Conservation (phyloP, 164 flowering plant genomes). For the Magnolia officinalis region DNA sequence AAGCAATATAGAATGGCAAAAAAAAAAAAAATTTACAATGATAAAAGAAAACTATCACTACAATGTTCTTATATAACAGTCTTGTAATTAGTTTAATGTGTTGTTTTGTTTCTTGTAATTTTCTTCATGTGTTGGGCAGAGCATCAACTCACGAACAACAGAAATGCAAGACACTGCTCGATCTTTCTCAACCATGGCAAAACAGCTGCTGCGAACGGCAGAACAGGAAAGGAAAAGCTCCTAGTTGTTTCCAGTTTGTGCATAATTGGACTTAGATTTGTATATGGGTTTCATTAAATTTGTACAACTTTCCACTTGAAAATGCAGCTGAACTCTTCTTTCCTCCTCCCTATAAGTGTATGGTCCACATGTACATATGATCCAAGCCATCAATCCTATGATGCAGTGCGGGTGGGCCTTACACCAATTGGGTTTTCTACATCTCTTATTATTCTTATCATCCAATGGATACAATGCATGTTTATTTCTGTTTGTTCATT, state of each 20-base stretch:
- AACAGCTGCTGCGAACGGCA: conserved; percentile 49
- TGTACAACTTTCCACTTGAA: neutral
- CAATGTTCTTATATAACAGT: too few relatives aligned
- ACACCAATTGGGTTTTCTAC: too few relatives aligned
- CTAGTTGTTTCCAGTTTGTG: conserved; percentile 8
- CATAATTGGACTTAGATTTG: neutral
- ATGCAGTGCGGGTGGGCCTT: too few relatives aligned
- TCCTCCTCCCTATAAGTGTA: neutral
- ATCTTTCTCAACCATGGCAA: conserved; percentile 81
- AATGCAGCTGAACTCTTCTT: neutral
- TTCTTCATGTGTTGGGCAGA: conserved; percentile 32
- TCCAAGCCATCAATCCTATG: too few relatives aligned
- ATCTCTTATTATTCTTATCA: too few relatives aligned
- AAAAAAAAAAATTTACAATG: too few relatives aligned
- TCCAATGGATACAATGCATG: too few relatives aligned
- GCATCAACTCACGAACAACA: conserved; percentile 52
- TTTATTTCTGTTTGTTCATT: too few relatives aligned
- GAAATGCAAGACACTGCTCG: conserved; percentile 81
- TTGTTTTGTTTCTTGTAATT: neutral
- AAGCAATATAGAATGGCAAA: too few relatives aligned
- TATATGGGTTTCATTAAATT: neutral
- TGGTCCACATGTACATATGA: too few relatives aligned
- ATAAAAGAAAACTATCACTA: too few relatives aligned
- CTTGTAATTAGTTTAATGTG: neutral
- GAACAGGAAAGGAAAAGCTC: conserved; percentile 45